Evolutionary conservation across 2,329 filamentous ascomycete genomes (phyloP), one percentile per base, ranked within the genome.

Genomic region (Paramyrothecium sp.): DNA sequence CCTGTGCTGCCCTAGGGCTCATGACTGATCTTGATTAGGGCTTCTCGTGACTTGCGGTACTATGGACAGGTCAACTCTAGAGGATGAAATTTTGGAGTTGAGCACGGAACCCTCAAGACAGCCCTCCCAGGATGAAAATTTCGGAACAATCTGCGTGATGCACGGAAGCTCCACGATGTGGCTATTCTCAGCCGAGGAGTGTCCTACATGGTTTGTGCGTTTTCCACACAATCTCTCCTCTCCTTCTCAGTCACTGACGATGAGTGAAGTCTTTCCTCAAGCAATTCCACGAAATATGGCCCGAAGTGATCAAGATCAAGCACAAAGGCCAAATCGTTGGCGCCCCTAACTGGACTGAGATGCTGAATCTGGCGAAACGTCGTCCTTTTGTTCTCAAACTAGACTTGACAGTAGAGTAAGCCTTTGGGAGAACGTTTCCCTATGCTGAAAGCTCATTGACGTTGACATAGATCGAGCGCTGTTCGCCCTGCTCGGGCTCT

Each of bases 121-220:
- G 22, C 17, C 59, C 3, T 56, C 60, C 7, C 56, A 38, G 2
- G 57, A 59, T 10, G 16, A 60, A 12, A 57, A 55, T 5, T 50
- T 62, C 21, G 61, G 64, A 17, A 65, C 61, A 1, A 72, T 79
- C 19, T 61, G 73, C 8, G 71, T 79, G 7, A 67, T 66, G 3
- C 73, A 71, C 34, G 69, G 67, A 3, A 65, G 68, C 26, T 67
- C 70, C 0, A 64, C 77, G 2, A 58, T 72, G 17, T 81, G 77
- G 77, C 65, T 67, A 2, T 61, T 80, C 11, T 64, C 69, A 3
- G 58, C 72, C 3, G 63, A 73, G 17, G 70, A 78, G 51, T 80
- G 78, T 54, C 63, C 67, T 23, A 77, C 74, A 0, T 81, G 78
- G 78, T 75, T 80, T 72, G 76, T 79, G 64, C 66, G 75, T 65